phyloP scores from a whole-genome alignment of 768 basidiomycete species.

The Glaciozyma antarctica region DNA sequence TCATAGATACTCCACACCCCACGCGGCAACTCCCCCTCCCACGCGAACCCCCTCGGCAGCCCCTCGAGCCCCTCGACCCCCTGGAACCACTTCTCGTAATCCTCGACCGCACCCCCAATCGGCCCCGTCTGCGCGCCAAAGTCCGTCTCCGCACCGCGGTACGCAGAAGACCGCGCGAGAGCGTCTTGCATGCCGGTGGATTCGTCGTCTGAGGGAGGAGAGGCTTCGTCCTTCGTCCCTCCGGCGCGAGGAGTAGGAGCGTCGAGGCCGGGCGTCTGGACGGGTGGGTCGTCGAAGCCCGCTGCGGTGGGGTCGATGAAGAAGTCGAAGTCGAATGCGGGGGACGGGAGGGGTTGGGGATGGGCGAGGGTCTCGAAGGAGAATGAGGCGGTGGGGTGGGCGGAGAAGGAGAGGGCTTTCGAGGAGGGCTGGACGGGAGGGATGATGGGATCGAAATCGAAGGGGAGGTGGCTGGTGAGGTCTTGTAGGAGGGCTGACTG shows the following conservation, averaged over 20 bases:
- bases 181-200: neutral
- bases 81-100: neutral
- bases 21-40: conserved; percentile 2
- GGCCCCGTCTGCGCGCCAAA: neutral
- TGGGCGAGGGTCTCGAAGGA: neutral
- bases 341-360: neutral
- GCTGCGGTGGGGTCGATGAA: conserved; percentile 24
- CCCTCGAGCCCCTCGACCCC: neutral
- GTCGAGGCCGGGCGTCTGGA: conserved; percentile 14
- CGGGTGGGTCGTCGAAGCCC: conserved; percentile 20
- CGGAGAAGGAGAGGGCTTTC: conserved; percentile 10
- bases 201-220: neutral
- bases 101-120: neutral
- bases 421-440: neutral
- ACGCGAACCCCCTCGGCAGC: conserved; percentile 2
- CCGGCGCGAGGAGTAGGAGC: neutral
- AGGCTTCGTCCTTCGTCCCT: neutral
- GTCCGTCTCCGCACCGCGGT: neutral
- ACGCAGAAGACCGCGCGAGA: neutral
- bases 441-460: conserved; percentile 5
- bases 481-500: neutral
- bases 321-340: conserved; percentile 15
- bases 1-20: neutral
- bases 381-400: neutral
- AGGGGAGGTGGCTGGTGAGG: neutral